These are phyloP conservation scores for Lasiosphaeris hirsuta DNA, from an alignment of 495 filamentous ascomycete genomes.

Conservation along the genomic window DNA sequence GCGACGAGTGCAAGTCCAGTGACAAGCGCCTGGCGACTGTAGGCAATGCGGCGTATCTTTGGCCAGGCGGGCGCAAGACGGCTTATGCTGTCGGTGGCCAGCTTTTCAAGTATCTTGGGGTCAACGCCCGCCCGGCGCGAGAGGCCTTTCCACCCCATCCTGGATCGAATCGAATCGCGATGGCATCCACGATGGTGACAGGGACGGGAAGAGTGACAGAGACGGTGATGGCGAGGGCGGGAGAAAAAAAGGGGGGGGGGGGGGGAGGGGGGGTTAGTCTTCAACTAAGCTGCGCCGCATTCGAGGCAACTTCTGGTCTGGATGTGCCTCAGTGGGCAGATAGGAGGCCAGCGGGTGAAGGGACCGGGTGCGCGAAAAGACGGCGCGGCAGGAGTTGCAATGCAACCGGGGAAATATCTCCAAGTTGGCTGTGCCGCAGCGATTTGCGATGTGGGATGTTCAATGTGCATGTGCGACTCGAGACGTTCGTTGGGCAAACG, in stretches of 20 bases:
- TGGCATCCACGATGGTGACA: neutral
- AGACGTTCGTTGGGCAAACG: no score
- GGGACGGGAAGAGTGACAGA: neutral
- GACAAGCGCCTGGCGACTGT: constrained; percentile 23
- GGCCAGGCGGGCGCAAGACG: constrained; percentile 14
- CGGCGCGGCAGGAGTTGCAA: no score
- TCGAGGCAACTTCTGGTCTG: no score
- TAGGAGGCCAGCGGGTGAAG: no score
- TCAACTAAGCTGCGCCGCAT: no score
- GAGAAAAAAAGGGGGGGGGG: neutral
- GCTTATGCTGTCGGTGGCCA: constrained; percentile 10
- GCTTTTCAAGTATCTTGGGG: constrained; percentile 1
- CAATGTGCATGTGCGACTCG: no score
- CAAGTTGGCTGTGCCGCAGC: no score
- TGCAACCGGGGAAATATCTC: no score
- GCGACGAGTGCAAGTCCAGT: constrained; percentile 14
- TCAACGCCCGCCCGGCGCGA: constrained; percentile 2
- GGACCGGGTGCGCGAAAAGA: no score
- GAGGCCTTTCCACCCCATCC: constrained; percentile 6
- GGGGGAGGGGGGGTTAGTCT: neutral
- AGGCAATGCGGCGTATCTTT: constrained; percentile 19
- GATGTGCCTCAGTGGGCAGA: no score
- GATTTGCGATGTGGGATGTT: no score
- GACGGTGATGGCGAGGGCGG: neutral
- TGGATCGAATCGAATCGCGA: neutral